Evolutionary conservation across 2,329 filamentous ascomycete species (phyloP).

Genomic region (Xylariaceae sp.): DNA sequence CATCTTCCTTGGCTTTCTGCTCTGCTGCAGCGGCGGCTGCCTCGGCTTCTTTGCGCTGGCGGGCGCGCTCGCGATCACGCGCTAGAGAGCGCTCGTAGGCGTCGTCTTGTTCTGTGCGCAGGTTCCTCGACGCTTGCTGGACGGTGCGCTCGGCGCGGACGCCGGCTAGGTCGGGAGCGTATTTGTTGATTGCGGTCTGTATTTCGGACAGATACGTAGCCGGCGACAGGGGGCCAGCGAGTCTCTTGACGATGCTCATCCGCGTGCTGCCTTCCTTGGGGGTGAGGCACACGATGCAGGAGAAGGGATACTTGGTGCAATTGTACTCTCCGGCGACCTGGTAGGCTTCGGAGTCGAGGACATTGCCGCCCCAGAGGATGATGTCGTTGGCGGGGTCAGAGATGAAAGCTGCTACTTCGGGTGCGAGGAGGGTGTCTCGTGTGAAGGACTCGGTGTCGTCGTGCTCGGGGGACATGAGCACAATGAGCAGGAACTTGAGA

Average conservation of each 20-base stretch:
- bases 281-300: constrained; percentile 80
- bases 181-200: constrained; percentile 66
- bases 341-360: constrained; percentile 90
- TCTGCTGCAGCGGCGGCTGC: constrained; percentile 63
- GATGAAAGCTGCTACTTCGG: constrained; percentile 70
- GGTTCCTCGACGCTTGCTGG: constrained; percentile 72
- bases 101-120: constrained; percentile 85
- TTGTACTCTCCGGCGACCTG: constrained; percentile 84
- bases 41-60: constrained; percentile 72
- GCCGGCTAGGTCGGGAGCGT: constrained; percentile 69
- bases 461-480: constrained; percentile 88
- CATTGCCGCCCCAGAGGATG: constrained; percentile 87
- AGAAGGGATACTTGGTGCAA: constrained; percentile 90
- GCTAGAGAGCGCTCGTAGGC: constrained; percentile 92
- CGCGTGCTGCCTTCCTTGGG: constrained; percentile 77
- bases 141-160: constrained; percentile 74
- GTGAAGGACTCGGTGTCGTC: constrained; percentile 85
- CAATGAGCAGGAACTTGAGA: constrained; percentile 83
- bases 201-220: constrained; percentile 73
- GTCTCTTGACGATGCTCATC: constrained; percentile 84
- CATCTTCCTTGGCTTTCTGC: constrained; percentile 55
- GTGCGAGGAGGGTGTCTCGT: constrained; percentile 73
- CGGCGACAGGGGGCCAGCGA: constrained; percentile 68
- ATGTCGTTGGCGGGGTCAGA: constrained; percentile 73
- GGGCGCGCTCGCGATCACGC: constrained; percentile 78